Evolutionary conservation across 129 eudicot genomes (phyloP).

Genomic region (Flaveria ramosissima): DNA sequence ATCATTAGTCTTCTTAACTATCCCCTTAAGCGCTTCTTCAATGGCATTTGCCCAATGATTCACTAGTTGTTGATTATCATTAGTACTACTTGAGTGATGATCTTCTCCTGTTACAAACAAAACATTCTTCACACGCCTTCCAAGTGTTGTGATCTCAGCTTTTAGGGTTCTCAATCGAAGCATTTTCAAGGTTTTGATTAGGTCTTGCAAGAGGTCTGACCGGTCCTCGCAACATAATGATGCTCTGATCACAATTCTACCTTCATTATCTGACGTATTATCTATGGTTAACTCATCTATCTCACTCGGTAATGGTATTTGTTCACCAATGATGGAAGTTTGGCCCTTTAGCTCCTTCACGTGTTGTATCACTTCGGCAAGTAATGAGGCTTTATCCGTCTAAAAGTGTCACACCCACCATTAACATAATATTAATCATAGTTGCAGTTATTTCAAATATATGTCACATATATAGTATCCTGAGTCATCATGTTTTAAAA

Average conservation of each 20-base stretch:
- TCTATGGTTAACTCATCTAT: conserved; percentile 64
- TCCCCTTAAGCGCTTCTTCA: conserved; percentile 75
- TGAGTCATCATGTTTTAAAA: neutral
- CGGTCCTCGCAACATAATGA: conserved; percentile 82
- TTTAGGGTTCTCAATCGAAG: conserved; percentile 53
- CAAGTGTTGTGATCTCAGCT: conserved; percentile 74
- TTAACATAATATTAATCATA: neutral
- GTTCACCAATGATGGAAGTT: conserved; percentile 61
- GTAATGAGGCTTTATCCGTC: conserved; percentile 95
- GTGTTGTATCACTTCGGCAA: conserved; percentile 89
- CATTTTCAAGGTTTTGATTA: conserved; percentile 49
- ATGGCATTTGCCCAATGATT: conserved; percentile 44
- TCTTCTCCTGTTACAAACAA: conserved; percentile 46
- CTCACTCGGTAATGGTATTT: conserved; percentile 63
- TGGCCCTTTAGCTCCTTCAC: conserved; percentile 81
- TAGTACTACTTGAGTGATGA: neutral
- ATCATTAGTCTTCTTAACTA: conserved; percentile 60
- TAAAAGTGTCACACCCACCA: conserved; percentile 7
- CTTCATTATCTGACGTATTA: conserved; percentile 53
- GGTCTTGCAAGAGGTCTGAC: conserved; percentile 56
- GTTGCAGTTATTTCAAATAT: neutral
- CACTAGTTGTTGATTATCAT: conserved; percentile 31
- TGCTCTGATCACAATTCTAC: conserved; percentile 64
- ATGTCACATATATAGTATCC: neutral
- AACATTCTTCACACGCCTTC: conserved; percentile 65